Evolutionary conservation across 257 asterid genomes (phyloP), one percentile per base, ranked within the genome.

Genomic region (Jasminum sambac): DNA sequence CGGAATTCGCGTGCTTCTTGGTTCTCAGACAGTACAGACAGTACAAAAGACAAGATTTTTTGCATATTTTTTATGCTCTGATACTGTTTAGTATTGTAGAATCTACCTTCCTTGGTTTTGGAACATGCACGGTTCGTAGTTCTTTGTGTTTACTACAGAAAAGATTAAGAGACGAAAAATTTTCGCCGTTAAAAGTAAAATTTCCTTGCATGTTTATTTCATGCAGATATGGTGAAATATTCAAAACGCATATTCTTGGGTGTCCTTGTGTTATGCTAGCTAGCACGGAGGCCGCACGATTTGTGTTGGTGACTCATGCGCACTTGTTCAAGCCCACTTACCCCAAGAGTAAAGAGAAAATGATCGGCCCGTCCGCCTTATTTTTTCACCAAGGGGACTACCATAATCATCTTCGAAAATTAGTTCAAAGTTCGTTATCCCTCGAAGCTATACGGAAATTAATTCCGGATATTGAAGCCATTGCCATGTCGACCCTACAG

Each of bases 261-360:
- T 91, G 86, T 70, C 90, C 96, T 26, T 91, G 98, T 69, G 79
- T 91, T 63, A 91, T 91, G 98, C 55, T 91, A 66, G 87, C 90
- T 5, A 86, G 94, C 77, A 95, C 95, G 0, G 98, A 88, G 78
- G 98, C 96, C 0, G 62, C 95, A 0, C 74, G 84, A 12, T 86
- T 89, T 62, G 98, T 91, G 69, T 64, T 91, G 9, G 89, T 89
- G 24, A 84, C 86, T 30, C 80, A 85, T 57, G 82, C 95, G 0
- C 83, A 82, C 59, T 69, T 91, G 82, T 89, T 91, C 76, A 88
- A 78, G 76, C 96, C 98, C 0, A 89, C 95, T 0, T 91, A 86
- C 37, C 98, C 98, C 0, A 86, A 80, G 86, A 89, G 98, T 80
- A 91, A 91, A 76, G 96, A 91, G 87, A 91, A 68, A 76, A 76